These are phyloP conservation scores for Stylosanthes scabra DNA, from an alignment of 331 rosid species.

Conservation along the genomic window DNA sequence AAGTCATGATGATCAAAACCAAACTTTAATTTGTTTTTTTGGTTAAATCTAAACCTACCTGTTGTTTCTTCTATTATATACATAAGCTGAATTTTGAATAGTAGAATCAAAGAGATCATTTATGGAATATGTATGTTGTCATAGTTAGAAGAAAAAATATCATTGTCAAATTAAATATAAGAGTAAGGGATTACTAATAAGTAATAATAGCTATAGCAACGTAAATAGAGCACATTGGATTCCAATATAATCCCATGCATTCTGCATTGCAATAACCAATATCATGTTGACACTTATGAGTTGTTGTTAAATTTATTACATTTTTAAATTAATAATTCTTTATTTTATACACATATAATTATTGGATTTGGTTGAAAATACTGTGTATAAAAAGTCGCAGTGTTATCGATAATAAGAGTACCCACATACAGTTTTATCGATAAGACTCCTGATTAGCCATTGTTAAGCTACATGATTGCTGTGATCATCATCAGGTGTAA, in stretches of 20 bases:
- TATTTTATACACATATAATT: too few species aligned
- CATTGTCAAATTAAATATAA: not conserved
- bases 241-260: slow-evolving; percentile 10
- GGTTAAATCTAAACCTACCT: not conserved
- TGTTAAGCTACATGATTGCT: too few species aligned
- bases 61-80: not conserved
- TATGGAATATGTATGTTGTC: not conserved
- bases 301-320: too few species aligned
- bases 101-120: not conserved
- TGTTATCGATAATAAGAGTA: too few species aligned
- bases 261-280: not conserved
- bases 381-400: too few species aligned
- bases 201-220: not conserved
- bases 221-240: slow-evolving; percentile 4
- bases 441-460: too few species aligned
- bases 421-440: too few species aligned
- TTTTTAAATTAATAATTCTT: too few species aligned
- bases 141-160: not conserved
- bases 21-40: not conserved
- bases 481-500: too few species aligned
- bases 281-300: not conserved
- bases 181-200: not conserved
- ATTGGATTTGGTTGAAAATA: too few species aligned
- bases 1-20: not conserved
- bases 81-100: not conserved